These are phyloP conservation scores for Trichoderma reesei DNA, from an alignment of 495 filamentous ascomycete genomes.

Conservation along the genomic window DNA sequence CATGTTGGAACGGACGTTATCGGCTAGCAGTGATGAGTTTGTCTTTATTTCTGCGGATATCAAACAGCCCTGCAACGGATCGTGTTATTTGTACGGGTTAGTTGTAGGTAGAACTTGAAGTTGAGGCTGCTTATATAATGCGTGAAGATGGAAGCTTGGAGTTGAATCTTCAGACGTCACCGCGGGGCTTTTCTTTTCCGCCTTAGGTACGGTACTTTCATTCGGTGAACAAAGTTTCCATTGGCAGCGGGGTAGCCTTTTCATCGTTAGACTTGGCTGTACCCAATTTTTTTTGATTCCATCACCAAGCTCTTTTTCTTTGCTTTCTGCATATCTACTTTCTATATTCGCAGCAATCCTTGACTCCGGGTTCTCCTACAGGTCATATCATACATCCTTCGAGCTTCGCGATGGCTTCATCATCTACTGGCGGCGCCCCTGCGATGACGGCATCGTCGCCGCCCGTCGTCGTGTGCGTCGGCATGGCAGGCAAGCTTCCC, in stretches of 20 bases:
- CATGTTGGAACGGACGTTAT: not conserved
- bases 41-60: no score
- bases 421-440: conserved; percentile 7
- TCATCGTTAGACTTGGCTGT: not conserved
- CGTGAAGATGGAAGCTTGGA: no score
- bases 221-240: no score
- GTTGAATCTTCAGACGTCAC: not conserved
- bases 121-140: conserved; percentile 5
- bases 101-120: not conserved
- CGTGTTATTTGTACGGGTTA: not conserved
- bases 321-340: not conserved
- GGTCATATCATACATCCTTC: not conserved
- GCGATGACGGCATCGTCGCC: conserved; percentile 18
- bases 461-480: conserved; percentile 79
- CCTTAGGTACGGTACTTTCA: not conserved
- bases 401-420: not conserved
- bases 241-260: not conserved
- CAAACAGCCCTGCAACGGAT: no score
- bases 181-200: not conserved
- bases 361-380: not conserved
- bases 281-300: no score
- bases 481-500: conserved; percentile 68
- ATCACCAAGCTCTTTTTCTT: not conserved
- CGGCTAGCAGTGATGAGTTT: not conserved
- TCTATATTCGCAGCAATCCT: not conserved